Evolutionary conservation across 2,329 filamentous ascomycete genomes (phyloP), one percentile per base, ranked within the genome.

Genomic region (Paraphaeosphaeria sporulosa): DNA sequence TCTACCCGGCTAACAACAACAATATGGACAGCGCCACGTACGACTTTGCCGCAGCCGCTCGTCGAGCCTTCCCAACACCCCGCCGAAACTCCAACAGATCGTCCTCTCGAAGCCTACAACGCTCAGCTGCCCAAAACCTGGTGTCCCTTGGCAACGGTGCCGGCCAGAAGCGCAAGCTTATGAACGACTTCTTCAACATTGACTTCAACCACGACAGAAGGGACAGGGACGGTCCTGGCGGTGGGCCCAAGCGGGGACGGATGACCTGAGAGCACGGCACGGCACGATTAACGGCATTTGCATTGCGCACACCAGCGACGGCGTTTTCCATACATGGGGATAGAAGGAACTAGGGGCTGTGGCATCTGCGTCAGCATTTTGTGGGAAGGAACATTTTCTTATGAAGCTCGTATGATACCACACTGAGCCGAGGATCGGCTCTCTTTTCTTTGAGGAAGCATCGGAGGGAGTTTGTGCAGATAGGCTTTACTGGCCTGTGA

Each of bases 181-280:
- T 91, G 69, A 86, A 87, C 25, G 91, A 94, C 70, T 88, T 93
- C 56, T 93, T 93, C 72, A 90, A 92, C 70, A 80, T 91, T 8
- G 86, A 87, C 55, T 87, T 86, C 64, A 75, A 90, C 53, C 82
- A 85, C 60, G 86, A 78, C 52, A 67, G 86, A 46, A 36, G 49
- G 21, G 49, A 52, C 12, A 90, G 89, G 71, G 89, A 92, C 58
- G 70, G 67, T 15, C 64, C 67, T 15, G 76, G 71, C 1, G 77
- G 76, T 3, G 77, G 76, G n/a, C 66, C 73, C 0, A 80, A 80
- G 71, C 67, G 76, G 43, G 76, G 78, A 25, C 74, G 76, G 25
- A 77, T 76, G 70, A 71, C 73, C 47, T 79, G 64, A 65, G 34
- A 7, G 5, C 17, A 25, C 21, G 54, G 13, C 12, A 44, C 27